Base-by-base conservation (phyloP, 768 basidiomycete species). In the Nidularia pulvinata region DNA sequence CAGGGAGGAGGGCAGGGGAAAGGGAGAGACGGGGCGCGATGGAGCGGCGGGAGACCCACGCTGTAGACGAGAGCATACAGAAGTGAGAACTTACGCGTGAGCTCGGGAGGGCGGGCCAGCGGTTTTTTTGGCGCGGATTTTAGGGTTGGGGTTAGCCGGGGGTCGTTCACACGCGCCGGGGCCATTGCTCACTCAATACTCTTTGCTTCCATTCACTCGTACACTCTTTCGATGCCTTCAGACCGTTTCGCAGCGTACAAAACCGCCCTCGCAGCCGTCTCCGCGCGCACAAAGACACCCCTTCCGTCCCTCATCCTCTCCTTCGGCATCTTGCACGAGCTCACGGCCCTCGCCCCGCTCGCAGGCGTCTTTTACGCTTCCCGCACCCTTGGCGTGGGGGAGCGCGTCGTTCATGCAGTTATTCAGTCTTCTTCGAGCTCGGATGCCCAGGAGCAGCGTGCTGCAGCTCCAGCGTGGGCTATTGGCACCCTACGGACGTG, bases 311-410 rank as follows among this genome's bases (percentile, higher is more conserved):
- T 97, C 57, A 58, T 82, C 7, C 57, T 90, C 42, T 92, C 93
- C 0, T 96, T 97, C 58, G 85, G 82, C 5, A 70, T 95, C 50
- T 75, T 97, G 2, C 95, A 97, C 63, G 94, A 97, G 64, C 57
- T 92, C 9, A 94, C 93, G 0, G 93, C 94, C 0, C 63, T 95
- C 49, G 75, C 84, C 0, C 92, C 94, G 2, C 77, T 95, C 32
- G 79, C 88, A 4, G 81, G 84, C 35, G 65, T 91, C 37, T 96
- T 93, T 67, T 92, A 84, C 62, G 74, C 76, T 0, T 84, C 91
- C 7, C 76, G 87, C 34, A 65, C 79, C 4, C 59, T 91, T 1
- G 89, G 88, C 2, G 66, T 91, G 22, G 94, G 95, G 0, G 85
- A 89, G 50, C 71, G 68, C 37, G 66, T 92, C 53, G 82, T 93